Conservation (phyloP, 257 asterid species). For the Jacaranda copaia region DNA sequence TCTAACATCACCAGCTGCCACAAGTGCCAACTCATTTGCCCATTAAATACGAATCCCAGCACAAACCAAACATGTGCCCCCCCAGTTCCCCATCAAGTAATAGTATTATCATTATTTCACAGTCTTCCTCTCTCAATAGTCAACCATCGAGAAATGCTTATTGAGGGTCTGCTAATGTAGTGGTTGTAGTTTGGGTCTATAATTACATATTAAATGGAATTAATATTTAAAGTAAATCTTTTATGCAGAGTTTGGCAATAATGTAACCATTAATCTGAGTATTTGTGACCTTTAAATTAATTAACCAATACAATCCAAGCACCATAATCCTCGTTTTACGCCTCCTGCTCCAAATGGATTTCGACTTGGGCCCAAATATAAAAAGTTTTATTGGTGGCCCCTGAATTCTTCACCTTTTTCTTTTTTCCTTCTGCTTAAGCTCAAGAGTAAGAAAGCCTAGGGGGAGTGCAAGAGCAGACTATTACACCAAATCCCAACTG, state of each 20-base stretch:
- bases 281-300: too few species aligned
- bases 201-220: too few species aligned
- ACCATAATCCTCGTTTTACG: too few species aligned
- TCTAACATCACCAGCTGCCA: not conserved
- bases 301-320: too few species aligned
- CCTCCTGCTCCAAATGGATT: too few species aligned
- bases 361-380: too few species aligned
- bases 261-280: too few species aligned
- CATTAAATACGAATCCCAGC: not conserved
- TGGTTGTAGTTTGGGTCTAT: not conserved
- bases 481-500: conserved; percentile 39
- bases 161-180: not conserved
- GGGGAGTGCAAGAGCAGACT: not conserved
- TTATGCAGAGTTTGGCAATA: too few species aligned
- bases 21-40: not conserved
- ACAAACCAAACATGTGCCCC: conserved; percentile 2
- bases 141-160: not conserved
- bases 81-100: conserved; percentile 7
- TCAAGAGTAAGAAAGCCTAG: not conserved
- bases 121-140: not conserved
- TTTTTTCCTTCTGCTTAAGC: not conserved
- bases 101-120: not conserved
- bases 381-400: not conserved
- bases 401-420: not conserved
- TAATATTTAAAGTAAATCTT: too few species aligned